Evolutionary conservation across 148 eudicot genomes (phyloP).

Genomic region (Dianthus caryophyllus): DNA sequence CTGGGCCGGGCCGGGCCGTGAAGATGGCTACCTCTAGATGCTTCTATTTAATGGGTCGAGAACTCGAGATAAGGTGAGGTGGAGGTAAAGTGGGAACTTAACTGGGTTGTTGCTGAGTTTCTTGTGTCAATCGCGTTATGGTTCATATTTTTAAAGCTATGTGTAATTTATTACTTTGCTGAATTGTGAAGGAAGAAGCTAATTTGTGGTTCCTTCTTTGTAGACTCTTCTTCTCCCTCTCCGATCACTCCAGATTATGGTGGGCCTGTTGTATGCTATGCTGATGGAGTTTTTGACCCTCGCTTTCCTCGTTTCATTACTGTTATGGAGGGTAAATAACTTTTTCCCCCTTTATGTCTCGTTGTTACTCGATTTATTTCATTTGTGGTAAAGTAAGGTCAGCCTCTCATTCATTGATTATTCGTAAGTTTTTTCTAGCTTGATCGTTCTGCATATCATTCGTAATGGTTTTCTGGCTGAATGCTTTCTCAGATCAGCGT

Average conservation of each 20-base stretch:
- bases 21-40: too few relatives aligned
- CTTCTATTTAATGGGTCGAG: neutral
- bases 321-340: slow-evolving; percentile 63
- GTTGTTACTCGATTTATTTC: neutral
- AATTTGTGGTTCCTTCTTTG: slow-evolving; percentile 12
- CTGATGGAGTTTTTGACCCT: slow-evolving; percentile 72
- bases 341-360: neutral
- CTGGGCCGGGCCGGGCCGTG: too few relatives aligned
- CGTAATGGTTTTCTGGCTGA: slow-evolving; percentile 9
- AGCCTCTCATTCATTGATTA: neutral
- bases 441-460: neutral
- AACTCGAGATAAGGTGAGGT: neutral
- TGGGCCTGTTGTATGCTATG: slow-evolving; percentile 55
- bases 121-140: neutral
- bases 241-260: slow-evolving; percentile 80
- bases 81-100: neutral
- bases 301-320: slow-evolving; percentile 52
- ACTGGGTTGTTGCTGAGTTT: neutral
- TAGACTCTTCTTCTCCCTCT: slow-evolving; percentile 46
- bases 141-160: neutral
- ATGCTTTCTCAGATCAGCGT: slow-evolving; percentile 51
- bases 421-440: neutral
- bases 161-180: neutral
- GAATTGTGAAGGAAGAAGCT: neutral
- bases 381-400: neutral